Evolutionary conservation across 1,139 yeast species (phyloP).

Genomic region (Nakaseomyces delphensis): DNA sequence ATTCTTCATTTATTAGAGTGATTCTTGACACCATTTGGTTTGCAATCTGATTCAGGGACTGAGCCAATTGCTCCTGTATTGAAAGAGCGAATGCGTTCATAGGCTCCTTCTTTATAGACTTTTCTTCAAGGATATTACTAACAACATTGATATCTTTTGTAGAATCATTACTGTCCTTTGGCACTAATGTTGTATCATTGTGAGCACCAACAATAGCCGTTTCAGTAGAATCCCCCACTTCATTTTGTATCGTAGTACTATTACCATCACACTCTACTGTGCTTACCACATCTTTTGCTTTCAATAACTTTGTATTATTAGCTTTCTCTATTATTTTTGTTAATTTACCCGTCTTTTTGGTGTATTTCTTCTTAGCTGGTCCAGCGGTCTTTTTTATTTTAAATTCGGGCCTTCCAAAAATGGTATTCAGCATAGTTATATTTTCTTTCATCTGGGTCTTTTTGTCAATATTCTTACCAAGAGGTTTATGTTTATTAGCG

Average conservation of each 20-base stretch:
- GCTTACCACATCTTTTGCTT: neutral
- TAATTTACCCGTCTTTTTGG: neutral
- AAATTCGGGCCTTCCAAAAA: slow-evolving; percentile 13
- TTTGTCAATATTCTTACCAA: slow-evolving; percentile 8
- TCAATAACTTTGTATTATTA: slow-evolving; percentile 1
- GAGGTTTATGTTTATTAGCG: neutral
- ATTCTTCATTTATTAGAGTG: slow-evolving; percentile 31
- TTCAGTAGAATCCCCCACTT: neutral
- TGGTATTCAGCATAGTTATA: slow-evolving; percentile 16
- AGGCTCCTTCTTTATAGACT: slow-evolving; percentile 1
- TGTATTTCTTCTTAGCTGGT: neutral
- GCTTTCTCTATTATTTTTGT: neutral
- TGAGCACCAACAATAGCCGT: neutral
- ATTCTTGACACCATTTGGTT: slow-evolving; percentile 31
- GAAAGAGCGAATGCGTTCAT: slow-evolving; percentile 28
- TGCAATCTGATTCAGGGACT: slow-evolving; percentile 31
- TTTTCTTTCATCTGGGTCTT: slow-evolving; percentile 13
- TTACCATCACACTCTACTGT: neutral
- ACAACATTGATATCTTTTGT: neutral
- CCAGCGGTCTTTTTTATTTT: neutral
- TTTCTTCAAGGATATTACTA: neutral
- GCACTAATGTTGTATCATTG: neutral
- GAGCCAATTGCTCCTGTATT: slow-evolving; percentile 32
- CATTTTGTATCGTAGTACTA: neutral
- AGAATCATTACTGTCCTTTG: neutral